A percentile compares a stretch with the other conserved stretches of the same genome.
Conservation (phyloP, 331 rosid genomes). For the Prunus yedoensis region DNA sequence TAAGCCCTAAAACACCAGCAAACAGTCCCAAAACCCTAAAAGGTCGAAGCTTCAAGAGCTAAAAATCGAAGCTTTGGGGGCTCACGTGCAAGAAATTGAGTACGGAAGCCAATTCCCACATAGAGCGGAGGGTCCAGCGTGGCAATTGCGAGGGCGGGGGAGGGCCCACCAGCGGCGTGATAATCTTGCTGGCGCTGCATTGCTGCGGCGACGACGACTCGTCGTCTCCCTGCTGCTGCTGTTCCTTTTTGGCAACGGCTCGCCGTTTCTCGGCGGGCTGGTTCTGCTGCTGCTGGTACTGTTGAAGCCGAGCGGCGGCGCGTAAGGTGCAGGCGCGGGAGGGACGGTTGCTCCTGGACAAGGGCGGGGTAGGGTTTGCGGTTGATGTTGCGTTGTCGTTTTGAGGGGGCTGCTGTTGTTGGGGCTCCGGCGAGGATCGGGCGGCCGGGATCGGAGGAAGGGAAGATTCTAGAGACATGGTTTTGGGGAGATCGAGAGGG, state of each 20-base stretch:
- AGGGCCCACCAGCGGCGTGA: constrained; percentile 69
- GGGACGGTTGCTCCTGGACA: constrained; percentile 77
- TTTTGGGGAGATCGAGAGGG: constrained; percentile 35
- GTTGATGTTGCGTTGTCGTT: constrained; percentile 30
- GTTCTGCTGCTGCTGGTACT: constrained; percentile 32
- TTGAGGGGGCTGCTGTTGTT: constrained; percentile 22
- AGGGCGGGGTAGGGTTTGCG: constrained; percentile 27
- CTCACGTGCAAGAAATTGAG: constrained; percentile 95
- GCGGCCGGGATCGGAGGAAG: constrained; percentile 51
- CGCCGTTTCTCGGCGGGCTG: constrained; percentile 50
- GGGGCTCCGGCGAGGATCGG: constrained; percentile 52
- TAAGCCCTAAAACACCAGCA: constrained; percentile 33
- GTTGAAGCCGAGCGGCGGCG: constrained; percentile 64
- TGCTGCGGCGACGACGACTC: constrained; percentile 67
- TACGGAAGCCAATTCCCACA: constrained; percentile 95
- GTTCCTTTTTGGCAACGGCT: constrained; percentile 38
- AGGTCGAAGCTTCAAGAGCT: constrained; percentile 10
- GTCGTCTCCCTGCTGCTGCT: constrained; percentile 34
- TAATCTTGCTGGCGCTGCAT: constrained; percentile 51
- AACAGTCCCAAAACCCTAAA: constrained; percentile 16
- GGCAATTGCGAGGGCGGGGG: constrained; percentile 75
- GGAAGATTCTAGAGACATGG: constrained; percentile 69
- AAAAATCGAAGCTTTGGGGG: constrained; percentile 32
- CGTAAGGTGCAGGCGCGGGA: constrained; percentile 94
- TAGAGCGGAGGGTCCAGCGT: constrained; percentile 78